phyloP scores from a whole-genome alignment of 1,284 basidiomycete genomes.

The Moesziomyces aphidis region DNA sequence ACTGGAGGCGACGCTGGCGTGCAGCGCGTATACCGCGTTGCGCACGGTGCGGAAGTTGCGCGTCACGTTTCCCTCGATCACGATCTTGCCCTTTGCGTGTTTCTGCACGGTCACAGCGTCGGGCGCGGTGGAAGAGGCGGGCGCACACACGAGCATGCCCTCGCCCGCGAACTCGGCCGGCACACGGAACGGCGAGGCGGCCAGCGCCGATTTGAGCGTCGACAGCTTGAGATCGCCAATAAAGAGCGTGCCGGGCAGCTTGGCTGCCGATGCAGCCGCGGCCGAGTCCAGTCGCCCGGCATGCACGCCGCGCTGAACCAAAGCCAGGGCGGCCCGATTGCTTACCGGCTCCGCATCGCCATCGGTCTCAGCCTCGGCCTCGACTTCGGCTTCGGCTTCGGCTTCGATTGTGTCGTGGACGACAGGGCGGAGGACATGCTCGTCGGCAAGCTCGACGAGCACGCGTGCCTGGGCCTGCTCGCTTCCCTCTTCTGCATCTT shows the following conservation, averaged over 20 bases:
- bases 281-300: not conserved
- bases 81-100: conserved; percentile 51
- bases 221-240: conserved; percentile 67
- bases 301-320: not conserved
- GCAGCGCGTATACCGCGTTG: conserved; percentile 57
- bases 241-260: conserved; percentile 55
- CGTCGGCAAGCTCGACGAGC: not conserved
- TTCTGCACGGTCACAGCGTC: conserved; percentile 59
- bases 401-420: not conserved
- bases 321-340: not conserved
- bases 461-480: not conserved
- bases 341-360: too few species aligned
- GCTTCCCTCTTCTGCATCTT: conserved; percentile 2
- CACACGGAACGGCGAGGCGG: conserved; percentile 37
- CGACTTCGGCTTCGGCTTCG: not conserved
- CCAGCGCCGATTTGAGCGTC: conserved; percentile 53
- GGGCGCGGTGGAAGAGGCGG: conserved; percentile 21
- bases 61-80: conserved; percentile 64
- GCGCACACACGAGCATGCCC: conserved; percentile 64
- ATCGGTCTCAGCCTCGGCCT: not conserved
- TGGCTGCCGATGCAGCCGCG: not conserved
- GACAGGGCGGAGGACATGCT: not conserved
- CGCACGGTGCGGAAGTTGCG: conserved; percentile 50
- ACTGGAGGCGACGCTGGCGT: conserved; percentile 49
- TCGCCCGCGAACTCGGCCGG: conserved; percentile 66